Conservation (phyloP, 306 rosid species). For the Trifolium repens region DNA sequence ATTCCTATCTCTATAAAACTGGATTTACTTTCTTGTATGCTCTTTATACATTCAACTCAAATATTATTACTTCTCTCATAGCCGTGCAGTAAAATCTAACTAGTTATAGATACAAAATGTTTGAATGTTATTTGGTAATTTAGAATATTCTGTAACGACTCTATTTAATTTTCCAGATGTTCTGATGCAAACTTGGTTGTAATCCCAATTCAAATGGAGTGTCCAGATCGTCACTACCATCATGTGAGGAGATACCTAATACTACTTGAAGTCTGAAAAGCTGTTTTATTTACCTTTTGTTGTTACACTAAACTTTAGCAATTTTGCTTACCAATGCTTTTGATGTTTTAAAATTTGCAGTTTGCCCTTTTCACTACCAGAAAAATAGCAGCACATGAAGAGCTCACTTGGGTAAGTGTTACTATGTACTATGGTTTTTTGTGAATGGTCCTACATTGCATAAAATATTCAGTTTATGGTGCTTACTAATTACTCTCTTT, state of each 20-base stretch:
- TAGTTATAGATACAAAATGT: neutral
- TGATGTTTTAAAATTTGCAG: constrained; percentile 52
- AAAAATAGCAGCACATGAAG: constrained; percentile 77
- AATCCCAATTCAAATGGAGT: constrained; percentile 86
- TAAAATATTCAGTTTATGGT: constrained; percentile 6
- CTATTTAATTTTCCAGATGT: constrained; percentile 60
- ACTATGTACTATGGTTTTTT: constrained; percentile 37
- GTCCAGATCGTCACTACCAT: constrained; percentile 66
- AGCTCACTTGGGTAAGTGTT: constrained; percentile 80
- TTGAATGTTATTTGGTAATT: constrained; percentile 20
- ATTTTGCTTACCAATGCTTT: constrained; percentile 35
- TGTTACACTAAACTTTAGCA: constrained; percentile 25
- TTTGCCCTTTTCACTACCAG: constrained; percentile 83
- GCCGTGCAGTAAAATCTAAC: neutral
- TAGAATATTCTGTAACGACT: constrained; percentile 4
- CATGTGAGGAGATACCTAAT: constrained; percentile 64
- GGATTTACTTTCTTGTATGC: constrained; percentile 2
- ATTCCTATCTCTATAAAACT: constrained; percentile 1
- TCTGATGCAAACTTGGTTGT: constrained; percentile 86
- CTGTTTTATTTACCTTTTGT: constrained; percentile 30
- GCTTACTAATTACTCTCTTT: constrained; percentile 23
- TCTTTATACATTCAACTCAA: neutral
- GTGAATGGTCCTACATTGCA: constrained; percentile 27
- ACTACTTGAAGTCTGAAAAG: constrained; percentile 33
- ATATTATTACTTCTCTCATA: neutral